A percentile compares a stretch with the other conserved stretches of the same genome.
phyloP scores from a whole-genome alignment of 176 grass and related monocot species.

The Oryza officinalis region DNA sequence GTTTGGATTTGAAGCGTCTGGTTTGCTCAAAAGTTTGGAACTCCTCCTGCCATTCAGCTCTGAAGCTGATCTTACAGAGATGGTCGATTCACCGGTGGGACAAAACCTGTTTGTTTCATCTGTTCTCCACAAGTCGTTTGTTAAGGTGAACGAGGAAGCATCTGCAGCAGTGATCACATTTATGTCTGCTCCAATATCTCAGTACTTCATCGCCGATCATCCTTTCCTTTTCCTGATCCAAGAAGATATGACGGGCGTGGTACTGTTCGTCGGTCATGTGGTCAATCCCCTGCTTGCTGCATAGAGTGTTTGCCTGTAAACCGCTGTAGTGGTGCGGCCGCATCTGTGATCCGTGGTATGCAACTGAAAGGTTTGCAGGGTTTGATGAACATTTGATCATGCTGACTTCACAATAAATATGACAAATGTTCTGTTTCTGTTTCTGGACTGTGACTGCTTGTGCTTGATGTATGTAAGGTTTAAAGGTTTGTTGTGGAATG shows the following conservation, averaged over 20 bases:
- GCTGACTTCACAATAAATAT: slow-evolving; percentile 32
- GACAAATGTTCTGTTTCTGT: not conserved
- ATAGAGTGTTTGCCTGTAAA: too few relatives aligned
- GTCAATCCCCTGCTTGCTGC: too few relatives aligned
- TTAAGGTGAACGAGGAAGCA: slow-evolving; percentile 83
- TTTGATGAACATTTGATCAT: slow-evolving; percentile 12
- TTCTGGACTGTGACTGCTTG: slow-evolving; percentile 4
- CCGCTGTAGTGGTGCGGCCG: too few relatives aligned
- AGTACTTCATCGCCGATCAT: slow-evolving; percentile 61
- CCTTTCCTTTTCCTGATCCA: slow-evolving; percentile 58
- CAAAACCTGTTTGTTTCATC: slow-evolving; percentile 51
- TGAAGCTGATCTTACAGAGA: slow-evolving; percentile 52
- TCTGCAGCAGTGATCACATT: slow-evolving; percentile 27
- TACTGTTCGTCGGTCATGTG: slow-evolving; percentile 52
- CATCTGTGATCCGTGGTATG: not conserved
- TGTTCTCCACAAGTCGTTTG: slow-evolving; percentile 65
- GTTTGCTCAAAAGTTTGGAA: slow-evolving; percentile 58
- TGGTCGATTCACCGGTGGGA: slow-evolving; percentile 48
- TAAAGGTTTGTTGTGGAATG: not conserved
- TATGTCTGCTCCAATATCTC: not conserved
- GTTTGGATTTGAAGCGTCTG: slow-evolving; percentile 60
- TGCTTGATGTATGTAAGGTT: slow-evolving; percentile 12
- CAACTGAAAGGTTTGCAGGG: not conserved
- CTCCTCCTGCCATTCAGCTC: slow-evolving; percentile 52
- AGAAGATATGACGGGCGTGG: slow-evolving; percentile 55